Evolutionary conservation across 352 stramenopile species (phyloP).

Genomic region (Pythium plurisporium): DNA sequence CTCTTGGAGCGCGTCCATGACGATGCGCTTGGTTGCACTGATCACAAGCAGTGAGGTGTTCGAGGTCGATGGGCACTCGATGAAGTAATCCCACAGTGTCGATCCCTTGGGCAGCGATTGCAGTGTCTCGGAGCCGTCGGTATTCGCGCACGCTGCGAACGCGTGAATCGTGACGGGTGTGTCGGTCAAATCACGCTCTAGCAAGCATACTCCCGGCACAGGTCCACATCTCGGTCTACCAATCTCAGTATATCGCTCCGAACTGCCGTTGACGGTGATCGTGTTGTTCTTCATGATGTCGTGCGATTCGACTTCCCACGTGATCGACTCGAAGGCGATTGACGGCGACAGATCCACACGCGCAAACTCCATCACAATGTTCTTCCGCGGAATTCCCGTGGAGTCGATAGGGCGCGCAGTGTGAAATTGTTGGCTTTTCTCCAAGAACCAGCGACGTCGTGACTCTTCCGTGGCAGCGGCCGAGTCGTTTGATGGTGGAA

Average conservation of each 20-base stretch:
- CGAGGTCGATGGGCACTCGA: constrained; percentile 1
- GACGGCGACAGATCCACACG: background rate
- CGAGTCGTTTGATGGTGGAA: background rate
- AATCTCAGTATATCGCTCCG: too few relatives aligned
- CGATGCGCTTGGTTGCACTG: background rate
- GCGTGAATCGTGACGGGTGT: too few relatives aligned
- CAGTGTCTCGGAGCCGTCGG: constrained; percentile 4
- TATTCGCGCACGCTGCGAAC: constrained; percentile 13
- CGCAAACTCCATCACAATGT: constrained; percentile 1
- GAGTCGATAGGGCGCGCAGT: too few relatives aligned
- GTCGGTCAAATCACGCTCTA: too few relatives aligned
- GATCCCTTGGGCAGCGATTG: background rate
- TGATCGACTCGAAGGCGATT: background rate
- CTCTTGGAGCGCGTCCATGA: background rate
- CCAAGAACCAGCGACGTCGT: background rate
- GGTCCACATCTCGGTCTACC: too few relatives aligned
- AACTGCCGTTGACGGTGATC: too few relatives aligned
- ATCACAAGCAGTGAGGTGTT: constrained; percentile 1
- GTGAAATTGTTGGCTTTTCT: background rate
- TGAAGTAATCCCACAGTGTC: background rate
- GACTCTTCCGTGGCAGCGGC: background rate
- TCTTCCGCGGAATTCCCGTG: too few relatives aligned
- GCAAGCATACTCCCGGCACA: too few relatives aligned
- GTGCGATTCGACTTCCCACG: background rate
- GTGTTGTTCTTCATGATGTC: background rate